These are phyloP conservation scores for Corylus heterophylla DNA, from an alignment of 306 rosid species.

Conservation along the genomic window DNA sequence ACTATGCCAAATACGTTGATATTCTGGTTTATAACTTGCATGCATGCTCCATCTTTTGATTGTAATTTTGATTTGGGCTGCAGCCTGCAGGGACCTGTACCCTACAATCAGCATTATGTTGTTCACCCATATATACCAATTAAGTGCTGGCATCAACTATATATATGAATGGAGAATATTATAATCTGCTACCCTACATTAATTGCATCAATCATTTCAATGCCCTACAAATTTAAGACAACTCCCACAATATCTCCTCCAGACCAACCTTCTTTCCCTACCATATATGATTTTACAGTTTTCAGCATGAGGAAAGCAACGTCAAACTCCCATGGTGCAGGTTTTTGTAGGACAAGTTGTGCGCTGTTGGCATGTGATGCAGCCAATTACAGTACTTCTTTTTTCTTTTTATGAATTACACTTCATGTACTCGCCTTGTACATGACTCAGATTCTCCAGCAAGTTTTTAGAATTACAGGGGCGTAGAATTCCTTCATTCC, in stretches of 20 bases:
- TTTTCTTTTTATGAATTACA: no score
- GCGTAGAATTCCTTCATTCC: no score
- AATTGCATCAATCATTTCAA: not conserved
- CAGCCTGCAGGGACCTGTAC: not conserved
- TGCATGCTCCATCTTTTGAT: no score
- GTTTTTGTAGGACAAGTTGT: not conserved
- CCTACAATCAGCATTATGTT: not conserved
- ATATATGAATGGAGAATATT: not conserved
- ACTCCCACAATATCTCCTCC: no score
- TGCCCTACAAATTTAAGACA: constrained; percentile 21
- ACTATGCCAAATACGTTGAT: no score
- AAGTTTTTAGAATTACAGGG: no score
- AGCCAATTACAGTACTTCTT: not conserved
- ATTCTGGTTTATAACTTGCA: no score
- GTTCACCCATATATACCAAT: not conserved
- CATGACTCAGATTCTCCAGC: not conserved
- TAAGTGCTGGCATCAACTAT: no score
- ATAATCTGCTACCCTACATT: not conserved
- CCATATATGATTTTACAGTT: not conserved
- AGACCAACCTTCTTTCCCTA: not conserved
- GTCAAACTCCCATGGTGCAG: not conserved
- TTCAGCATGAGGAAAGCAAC: not conserved
- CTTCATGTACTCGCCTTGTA: not conserved
- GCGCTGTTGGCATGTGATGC: not conserved
- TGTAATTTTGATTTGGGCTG: not conserved